These are phyloP conservation scores for Syzygium aqueum DNA, from an alignment of 345 rosid species.

Conservation along the genomic window DNA sequence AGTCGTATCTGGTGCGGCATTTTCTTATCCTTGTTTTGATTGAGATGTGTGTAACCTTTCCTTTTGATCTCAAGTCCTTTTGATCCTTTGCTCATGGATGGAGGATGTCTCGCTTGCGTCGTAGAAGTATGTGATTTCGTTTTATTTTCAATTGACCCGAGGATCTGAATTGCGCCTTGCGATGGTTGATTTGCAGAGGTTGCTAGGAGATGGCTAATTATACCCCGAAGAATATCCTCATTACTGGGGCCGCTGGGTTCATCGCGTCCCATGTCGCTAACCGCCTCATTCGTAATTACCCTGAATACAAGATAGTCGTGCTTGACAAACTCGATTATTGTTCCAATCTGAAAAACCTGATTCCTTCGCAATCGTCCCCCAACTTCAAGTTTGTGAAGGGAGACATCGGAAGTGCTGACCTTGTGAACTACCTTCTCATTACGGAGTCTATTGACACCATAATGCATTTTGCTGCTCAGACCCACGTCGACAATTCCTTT, in stretches of 20 bases:
- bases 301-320: constrained; percentile 79
- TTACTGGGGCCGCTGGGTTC: constrained; percentile 88
- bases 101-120: not conserved
- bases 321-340: constrained; percentile 92
- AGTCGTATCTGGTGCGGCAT: not conserved
- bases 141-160: not conserved
- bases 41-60: not conserved
- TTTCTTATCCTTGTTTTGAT: not conserved
- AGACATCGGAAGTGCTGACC: constrained; percentile 80
- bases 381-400: constrained; percentile 86
- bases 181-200: not conserved
- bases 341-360: constrained; percentile 70
- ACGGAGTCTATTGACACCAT: constrained; percentile 83
- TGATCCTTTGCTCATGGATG: not conserved
- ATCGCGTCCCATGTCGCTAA: constrained; percentile 81
- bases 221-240: constrained; percentile 76
- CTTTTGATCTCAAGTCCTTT: not conserved
- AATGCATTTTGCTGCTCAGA: constrained; percentile 93
- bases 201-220: constrained; percentile 29
- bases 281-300: constrained; percentile 61
- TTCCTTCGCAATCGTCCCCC: constrained; percentile 52
- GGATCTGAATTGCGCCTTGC: not conserved
- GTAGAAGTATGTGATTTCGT: not conserved
- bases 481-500: constrained; percentile 82
- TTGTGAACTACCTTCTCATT: constrained; percentile 80